phyloP scores from a whole-genome alignment of 108 stramenopile genomes.

The Nitzschia palea region DNA sequence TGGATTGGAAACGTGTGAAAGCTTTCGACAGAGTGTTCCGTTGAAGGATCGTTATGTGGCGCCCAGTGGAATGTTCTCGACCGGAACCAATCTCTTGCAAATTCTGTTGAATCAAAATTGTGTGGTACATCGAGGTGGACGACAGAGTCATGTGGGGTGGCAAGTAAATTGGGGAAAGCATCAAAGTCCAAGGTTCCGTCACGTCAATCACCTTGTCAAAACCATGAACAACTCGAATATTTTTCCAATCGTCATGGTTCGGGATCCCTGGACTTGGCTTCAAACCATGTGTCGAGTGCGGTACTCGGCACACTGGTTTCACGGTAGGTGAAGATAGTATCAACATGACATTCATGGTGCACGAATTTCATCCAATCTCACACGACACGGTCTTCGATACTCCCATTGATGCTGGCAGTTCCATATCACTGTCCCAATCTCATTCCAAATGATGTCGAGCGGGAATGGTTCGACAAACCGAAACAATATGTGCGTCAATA shows the following conservation, averaged over 20 bases:
- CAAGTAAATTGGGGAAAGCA: slow-evolving; percentile 82
- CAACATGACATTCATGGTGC: no score
- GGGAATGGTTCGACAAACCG: slow-evolving; percentile 23
- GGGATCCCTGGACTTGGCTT: slow-evolving; percentile 83
- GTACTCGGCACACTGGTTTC: slow-evolving; percentile 65
- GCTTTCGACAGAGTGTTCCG: slow-evolving; percentile 31
- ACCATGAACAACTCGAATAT: slow-evolving; percentile 2
- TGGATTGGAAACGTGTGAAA: slow-evolving; percentile 62
- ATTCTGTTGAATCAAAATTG: slow-evolving; percentile 67
- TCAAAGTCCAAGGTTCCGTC: slow-evolving; percentile 54
- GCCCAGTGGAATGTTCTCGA: slow-evolving; percentile 81
- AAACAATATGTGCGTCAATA: not conserved
- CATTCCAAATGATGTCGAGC: slow-evolving; percentile 47
- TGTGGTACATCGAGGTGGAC: slow-evolving; percentile 48
- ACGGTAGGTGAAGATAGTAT: not conserved
- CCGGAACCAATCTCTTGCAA: slow-evolving; percentile 80
- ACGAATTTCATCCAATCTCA: no score
- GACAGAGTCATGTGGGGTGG: slow-evolving; percentile 42
- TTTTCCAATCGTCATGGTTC: slow-evolving; percentile 78
- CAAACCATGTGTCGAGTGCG: slow-evolving; percentile 69
- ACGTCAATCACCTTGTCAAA: slow-evolving; percentile 11
- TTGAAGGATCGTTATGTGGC: slow-evolving; percentile 39
- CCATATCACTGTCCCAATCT: slow-evolving; percentile 70
- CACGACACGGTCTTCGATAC: slow-evolving; percentile 60
- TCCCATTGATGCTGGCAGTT: no score